Evolutionary conservation across 1,284 basidiomycete species (phyloP).

Genomic region (Boletus smithii): DNA sequence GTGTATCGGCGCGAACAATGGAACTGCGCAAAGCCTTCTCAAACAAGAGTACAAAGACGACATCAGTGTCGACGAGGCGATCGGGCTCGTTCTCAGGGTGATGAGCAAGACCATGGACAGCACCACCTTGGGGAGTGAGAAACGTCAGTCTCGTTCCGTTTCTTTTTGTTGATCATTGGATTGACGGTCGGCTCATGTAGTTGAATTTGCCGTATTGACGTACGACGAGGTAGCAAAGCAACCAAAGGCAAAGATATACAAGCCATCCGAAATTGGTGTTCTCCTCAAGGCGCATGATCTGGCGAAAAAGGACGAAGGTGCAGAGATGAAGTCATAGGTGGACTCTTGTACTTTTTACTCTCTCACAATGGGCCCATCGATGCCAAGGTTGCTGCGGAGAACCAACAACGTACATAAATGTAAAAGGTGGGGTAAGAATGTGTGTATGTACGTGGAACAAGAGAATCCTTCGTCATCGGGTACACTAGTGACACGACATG

Average conservation of each 20-base stretch:
- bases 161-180: slow-evolving; percentile 1
- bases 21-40: slow-evolving; percentile 88
- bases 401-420: no score
- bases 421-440: background rate
- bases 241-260: slow-evolving; percentile 91
- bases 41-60: slow-evolving; percentile 99
- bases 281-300: slow-evolving; percentile 82
- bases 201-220: slow-evolving; percentile 94
- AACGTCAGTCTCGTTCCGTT: slow-evolving; percentile 55
- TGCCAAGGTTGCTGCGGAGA: background rate
- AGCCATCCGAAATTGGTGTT: slow-evolving; percentile 87
- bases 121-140: slow-evolving; percentile 92
- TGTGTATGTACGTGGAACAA: background rate
- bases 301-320: slow-evolving; percentile 81
- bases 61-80: slow-evolving; percentile 86
- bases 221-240: slow-evolving; percentile 75
- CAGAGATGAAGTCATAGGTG: slow-evolving; percentile 57
- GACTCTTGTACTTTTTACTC: slow-evolving; percentile 6
- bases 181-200: slow-evolving; percentile 40
- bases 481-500: slow-evolving; percentile 51
- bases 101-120: slow-evolving; percentile 99
- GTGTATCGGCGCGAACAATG: slow-evolving; percentile 95
- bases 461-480: background rate
- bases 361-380: slow-evolving; percentile 2
- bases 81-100: slow-evolving; percentile 85